Evolutionary conservation across 805 yeast genomes (phyloP).

Genomic region (Blastobotrys attinorum): DNA sequence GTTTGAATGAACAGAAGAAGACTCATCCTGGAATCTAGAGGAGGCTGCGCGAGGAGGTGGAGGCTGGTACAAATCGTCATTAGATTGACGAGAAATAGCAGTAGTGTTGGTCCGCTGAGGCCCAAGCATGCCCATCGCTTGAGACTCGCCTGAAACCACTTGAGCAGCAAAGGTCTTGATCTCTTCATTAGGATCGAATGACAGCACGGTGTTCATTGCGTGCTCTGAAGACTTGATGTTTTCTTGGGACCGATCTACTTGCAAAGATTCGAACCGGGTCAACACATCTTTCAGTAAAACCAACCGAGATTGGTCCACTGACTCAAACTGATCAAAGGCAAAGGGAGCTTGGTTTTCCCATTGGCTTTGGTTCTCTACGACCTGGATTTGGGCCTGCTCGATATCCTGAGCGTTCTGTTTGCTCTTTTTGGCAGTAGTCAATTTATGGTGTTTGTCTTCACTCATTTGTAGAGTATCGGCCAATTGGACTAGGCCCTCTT

Average conservation of each 20-base stretch:
- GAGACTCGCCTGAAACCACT: constrained; percentile 1
- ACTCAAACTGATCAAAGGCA: constrained; percentile 66
- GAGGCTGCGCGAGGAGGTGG: not conserved
- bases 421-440: constrained; percentile 28
- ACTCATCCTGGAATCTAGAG: not conserved
- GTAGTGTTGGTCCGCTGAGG: not conserved
- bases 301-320: constrained; percentile 57
- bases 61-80: not conserved
- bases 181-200: constrained; percentile 55
- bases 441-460: constrained; percentile 32
- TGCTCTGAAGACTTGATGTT: constrained; percentile 48
- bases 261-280: constrained; percentile 54
- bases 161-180: constrained; percentile 25
- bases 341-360: constrained; percentile 79
- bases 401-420: constrained; percentile 17
- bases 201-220: constrained; percentile 57
- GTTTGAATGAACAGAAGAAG: not conserved
- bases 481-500: constrained; percentile 37
- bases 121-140: not conserved
- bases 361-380: constrained; percentile 32
- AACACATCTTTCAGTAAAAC: constrained; percentile 57
- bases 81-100: not conserved
- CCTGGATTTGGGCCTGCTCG: constrained; percentile 26
- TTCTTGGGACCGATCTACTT: constrained; percentile 43
- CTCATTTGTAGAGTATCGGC: constrained; percentile 33